Conservation (phyloP, 2,329 filamentous ascomycete genomes). For the Talaromyces verruculosus region DNA sequence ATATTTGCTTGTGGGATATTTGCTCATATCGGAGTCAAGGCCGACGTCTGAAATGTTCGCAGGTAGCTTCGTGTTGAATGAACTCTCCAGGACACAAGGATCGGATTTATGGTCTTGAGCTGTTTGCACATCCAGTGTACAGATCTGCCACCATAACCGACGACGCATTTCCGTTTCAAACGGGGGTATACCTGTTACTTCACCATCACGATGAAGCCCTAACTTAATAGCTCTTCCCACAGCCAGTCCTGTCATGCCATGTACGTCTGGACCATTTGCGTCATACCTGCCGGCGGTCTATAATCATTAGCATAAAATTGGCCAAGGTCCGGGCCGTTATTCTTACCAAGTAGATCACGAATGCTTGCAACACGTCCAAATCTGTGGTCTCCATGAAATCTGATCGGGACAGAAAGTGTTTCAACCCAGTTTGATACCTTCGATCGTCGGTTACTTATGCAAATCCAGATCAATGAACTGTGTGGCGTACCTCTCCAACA, state of each 20-base stretch:
- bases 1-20: slow-evolving; percentile 14
- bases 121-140: slow-evolving; percentile 31
- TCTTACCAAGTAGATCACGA: slow-evolving; percentile 16
- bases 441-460: neutral
- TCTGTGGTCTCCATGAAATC: slow-evolving; percentile 10
- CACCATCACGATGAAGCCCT: slow-evolving; percentile 54
- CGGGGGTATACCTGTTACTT: slow-evolving; percentile 46
- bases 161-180: slow-evolving; percentile 56
- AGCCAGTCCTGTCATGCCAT: slow-evolving; percentile 2
- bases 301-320: neutral
- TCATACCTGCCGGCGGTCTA: neutral
- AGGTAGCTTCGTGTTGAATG: slow-evolving; percentile 27
- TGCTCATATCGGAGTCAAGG: slow-evolving; percentile 24
- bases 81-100: slow-evolving; percentile 30
- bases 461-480: neutral
- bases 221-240: slow-evolving; percentile 42
- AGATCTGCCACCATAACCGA: slow-evolving; percentile 52
- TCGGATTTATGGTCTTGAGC: slow-evolving; percentile 32
- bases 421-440: slow-evolving; percentile 27
- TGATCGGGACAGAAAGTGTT: slow-evolving; percentile 20
- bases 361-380: slow-evolving; percentile 10
- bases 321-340: neutral
- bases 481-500: neutral
- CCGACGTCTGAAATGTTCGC: slow-evolving; percentile 29
- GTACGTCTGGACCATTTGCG: neutral